phyloP scores from a whole-genome alignment of 1,139 yeast species.

The Sugiyamaella grinbergsii region DNA sequence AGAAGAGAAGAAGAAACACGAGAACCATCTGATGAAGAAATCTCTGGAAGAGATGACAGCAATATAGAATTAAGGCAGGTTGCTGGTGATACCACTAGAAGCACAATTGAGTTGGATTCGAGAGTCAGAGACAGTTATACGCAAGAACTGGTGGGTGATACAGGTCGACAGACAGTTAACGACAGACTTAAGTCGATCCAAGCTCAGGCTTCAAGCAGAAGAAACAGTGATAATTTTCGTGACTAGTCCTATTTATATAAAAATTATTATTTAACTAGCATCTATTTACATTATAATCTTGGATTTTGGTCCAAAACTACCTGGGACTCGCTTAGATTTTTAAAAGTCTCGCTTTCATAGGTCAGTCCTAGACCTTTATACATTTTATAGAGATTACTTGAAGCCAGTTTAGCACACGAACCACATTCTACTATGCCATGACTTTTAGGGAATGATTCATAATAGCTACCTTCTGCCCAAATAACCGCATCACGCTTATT shows the following conservation, averaged over 20 bases:
- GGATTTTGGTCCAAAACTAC: slow-evolving; percentile 22
- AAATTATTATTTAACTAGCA: not conserved
- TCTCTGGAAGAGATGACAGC: no score
- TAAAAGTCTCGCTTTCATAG: slow-evolving; percentile 40
- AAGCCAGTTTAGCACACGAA: slow-evolving; percentile 46
- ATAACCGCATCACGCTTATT: slow-evolving; percentile 56
- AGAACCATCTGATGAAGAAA: no score
- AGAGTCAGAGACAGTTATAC: no score
- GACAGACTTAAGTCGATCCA: no score
- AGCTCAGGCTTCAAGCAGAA: no score
- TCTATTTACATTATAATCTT: not conserved
- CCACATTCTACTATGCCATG: slow-evolving; percentile 46
- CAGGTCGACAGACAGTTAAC: no score
- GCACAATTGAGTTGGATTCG: no score
- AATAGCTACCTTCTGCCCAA: slow-evolving; percentile 61
- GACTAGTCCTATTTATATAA: no score
- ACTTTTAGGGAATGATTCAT: slow-evolving; percentile 41
- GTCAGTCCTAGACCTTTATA: slow-evolving; percentile 42
- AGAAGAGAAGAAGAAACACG: not conserved
- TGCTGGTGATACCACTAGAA: no score
- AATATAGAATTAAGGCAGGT: no score
- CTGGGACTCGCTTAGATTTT: slow-evolving; percentile 28
- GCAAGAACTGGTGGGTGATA: no score
- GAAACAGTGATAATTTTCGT: not conserved
- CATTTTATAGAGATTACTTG: slow-evolving; percentile 47